Percentiles rank a stretch among this genome's conserved stretches.
Conservation (phyloP, 2,329 filamentous ascomycete species). For the Penicillium corylophilum region DNA sequence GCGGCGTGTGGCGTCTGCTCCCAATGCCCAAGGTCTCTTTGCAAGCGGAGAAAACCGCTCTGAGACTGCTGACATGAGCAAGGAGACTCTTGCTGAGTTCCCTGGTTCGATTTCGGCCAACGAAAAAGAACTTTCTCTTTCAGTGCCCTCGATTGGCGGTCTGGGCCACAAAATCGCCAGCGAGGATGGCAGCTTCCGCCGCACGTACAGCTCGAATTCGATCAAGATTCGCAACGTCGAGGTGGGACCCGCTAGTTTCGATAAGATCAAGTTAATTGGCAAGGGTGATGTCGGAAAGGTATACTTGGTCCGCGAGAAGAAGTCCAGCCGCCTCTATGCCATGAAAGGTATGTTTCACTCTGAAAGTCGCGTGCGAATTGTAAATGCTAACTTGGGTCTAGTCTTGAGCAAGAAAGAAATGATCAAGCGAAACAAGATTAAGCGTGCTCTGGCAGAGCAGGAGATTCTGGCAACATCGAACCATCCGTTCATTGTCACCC, state of each 20-base stretch:
- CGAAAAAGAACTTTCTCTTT: conserved; percentile 29
- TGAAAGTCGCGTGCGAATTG: neutral
- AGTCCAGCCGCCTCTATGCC: conserved; percentile 89
- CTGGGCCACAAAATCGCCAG: conserved; percentile 65
- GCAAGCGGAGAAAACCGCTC: conserved; percentile 66
- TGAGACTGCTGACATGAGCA: conserved; percentile 80
- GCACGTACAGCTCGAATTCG: conserved; percentile 98
- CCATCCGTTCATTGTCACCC: conserved; percentile 96
- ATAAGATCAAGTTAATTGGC: conserved; percentile 99
- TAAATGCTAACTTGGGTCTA: conserved; percentile 49
- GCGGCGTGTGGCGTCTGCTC: conserved; percentile 89
- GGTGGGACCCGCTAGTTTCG: conserved; percentile 90
- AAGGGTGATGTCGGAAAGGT: conserved; percentile 99
- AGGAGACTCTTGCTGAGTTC: conserved; percentile 69
- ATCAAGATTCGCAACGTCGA: conserved; percentile 98
- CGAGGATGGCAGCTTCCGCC: conserved; percentile 72
- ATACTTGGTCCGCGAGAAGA: conserved; percentile 96
- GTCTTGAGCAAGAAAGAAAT: conserved; percentile 99
- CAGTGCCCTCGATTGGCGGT: conserved; percentile 35
- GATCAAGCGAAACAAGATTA: conserved; percentile 99
- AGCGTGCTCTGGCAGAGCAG: conserved; percentile 93
- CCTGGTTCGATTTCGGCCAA: conserved; percentile 50
- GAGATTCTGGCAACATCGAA: conserved; percentile 98
- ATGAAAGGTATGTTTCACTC: conserved; percentile 78
- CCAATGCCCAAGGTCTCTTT: conserved; percentile 94